Evolutionary conservation across 1,139 yeast genomes (phyloP).

Genomic region (Candida albicans): DNA sequence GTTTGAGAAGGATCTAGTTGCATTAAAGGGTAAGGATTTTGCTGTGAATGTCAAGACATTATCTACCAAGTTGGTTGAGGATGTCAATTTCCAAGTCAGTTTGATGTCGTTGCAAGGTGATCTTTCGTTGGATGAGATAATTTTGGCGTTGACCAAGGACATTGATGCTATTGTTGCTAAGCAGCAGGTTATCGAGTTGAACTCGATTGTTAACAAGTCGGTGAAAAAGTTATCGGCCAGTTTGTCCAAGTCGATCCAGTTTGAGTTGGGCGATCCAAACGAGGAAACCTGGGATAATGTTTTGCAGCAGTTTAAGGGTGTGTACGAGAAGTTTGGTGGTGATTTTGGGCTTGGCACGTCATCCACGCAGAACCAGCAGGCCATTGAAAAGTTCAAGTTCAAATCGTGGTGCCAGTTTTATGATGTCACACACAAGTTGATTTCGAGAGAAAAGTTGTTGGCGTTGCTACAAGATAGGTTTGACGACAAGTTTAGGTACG

Average conservation of each 20-base stretch:
- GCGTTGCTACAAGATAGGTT: slow-evolving; percentile 65
- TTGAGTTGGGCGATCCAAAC: slow-evolving; percentile 45
- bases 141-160: slow-evolving; percentile 19
- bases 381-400: slow-evolving; percentile 46
- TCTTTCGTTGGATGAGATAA: slow-evolving; percentile 17
- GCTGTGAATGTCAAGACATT: slow-evolving; percentile 17
- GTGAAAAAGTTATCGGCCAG: slow-evolving; percentile 40
- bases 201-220: slow-evolving; percentile 33
- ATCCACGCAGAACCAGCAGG: slow-evolving; percentile 38
- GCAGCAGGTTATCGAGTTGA: slow-evolving; percentile 50
- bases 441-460: slow-evolving; percentile 59
- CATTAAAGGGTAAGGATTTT: slow-evolving; percentile 24
- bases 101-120: slow-evolving; percentile 27
- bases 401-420: slow-evolving; percentile 69
- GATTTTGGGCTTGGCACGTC: slow-evolving; percentile 66
- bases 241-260: slow-evolving; percentile 41
- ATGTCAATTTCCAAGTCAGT: slow-evolving; percentile 16
- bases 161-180: slow-evolving; percentile 28
- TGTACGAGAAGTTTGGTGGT: slow-evolving; percentile 27
- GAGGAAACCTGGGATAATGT: slow-evolving; percentile 64
- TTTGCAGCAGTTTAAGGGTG: slow-evolving; percentile 44
- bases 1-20: slow-evolving; percentile 21
- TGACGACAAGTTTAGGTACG: slow-evolving; percentile 82
- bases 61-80: slow-evolving; percentile 16
- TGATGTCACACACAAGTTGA: slow-evolving; percentile 55